phyloP scores from a whole-genome alignment of 1,139 yeast genomes.

The Candida sp. region DNA sequence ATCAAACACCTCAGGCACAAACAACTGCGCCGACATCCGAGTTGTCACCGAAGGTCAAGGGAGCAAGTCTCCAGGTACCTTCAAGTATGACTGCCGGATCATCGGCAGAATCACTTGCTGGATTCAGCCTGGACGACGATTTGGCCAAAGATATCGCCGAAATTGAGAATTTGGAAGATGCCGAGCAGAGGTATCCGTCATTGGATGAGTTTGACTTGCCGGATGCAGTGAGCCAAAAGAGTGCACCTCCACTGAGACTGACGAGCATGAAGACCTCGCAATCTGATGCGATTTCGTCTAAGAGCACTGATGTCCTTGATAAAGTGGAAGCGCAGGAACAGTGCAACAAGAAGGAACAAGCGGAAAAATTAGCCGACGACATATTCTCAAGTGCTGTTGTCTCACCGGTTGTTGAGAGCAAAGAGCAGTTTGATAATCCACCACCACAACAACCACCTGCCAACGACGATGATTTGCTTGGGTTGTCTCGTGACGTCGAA shows the following conservation, averaged over 20 bases:
- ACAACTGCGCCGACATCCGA: neutral
- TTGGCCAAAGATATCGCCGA: constrained; percentile 4
- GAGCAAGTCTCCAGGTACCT: constrained; percentile 2
- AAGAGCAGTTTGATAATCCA: constrained; percentile 1
- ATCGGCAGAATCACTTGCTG: constrained; percentile 11
- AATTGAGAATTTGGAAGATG: constrained; percentile 41
- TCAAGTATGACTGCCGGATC: constrained; percentile 3
- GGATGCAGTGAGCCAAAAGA: constrained; percentile 5
- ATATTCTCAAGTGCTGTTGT: constrained; percentile 28
- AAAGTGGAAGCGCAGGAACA: constrained; percentile 21
- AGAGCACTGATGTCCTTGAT: constrained; percentile 4
- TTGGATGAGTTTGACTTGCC: constrained; percentile 33
- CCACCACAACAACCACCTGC: neutral
- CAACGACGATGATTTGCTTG: constrained; percentile 7
- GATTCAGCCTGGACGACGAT: constrained; percentile 15
- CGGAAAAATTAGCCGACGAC: constrained; percentile 46
- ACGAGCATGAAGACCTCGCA: constrained; percentile 4
- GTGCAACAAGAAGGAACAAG: constrained; percentile 12
- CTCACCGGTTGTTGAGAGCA: neutral
- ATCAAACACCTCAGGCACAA: neutral
- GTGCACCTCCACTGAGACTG: constrained; percentile 5
- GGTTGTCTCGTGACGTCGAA: constrained; percentile 6
- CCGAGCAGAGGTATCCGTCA: constrained; percentile 49
- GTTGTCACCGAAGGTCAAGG: constrained; percentile 4
- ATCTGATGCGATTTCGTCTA: constrained; percentile 2